A percentile compares a stretch with the other conserved stretches of the same genome.
Evolutionary conservation across 768 basidiomycete genomes (phyloP).

Genomic region (Macrolepiota albuminosa): DNA sequence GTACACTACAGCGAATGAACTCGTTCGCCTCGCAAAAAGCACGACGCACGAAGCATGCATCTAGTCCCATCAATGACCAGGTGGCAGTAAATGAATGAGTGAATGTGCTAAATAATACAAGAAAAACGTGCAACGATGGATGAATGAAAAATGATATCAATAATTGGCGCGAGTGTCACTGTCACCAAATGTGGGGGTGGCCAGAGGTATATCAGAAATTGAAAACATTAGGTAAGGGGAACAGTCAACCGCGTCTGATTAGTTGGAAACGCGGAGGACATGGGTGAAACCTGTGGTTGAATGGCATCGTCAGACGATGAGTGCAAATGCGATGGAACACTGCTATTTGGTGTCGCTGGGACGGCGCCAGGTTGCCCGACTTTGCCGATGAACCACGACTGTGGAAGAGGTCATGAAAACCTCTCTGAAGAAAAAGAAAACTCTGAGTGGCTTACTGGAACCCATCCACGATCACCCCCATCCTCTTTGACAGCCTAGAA

Average conservation of each 20-base stretch:
- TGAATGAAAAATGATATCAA: conserved; percentile 1
- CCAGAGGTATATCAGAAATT: not conserved
- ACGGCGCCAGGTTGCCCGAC: conserved; percentile 50
- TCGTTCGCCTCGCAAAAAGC: not conserved
- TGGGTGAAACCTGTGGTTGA: conserved; percentile 62
- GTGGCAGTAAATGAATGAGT: not conserved
- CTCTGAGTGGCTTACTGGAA: conserved; percentile 55
- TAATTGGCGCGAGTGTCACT: not conserved
- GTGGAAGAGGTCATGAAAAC: conserved; percentile 7
- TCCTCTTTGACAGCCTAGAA: conserved; percentile 87
- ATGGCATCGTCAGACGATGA: conserved; percentile 31
- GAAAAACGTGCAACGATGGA: conserved; percentile 6
- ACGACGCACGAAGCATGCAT: not conserved
- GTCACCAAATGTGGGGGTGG: not conserved
- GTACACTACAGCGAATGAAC: conserved; percentile 9
- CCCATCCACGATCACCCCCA: conserved; percentile 94
- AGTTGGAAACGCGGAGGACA: conserved; percentile 80
- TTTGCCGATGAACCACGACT: conserved; percentile 97
- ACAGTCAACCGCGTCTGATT: conserved; percentile 33
- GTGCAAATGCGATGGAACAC: conserved; percentile 26
- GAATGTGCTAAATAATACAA: conserved; percentile 11
- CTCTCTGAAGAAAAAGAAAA: not conserved
- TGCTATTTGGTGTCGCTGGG: conserved; percentile 40
- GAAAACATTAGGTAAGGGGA: conserved; percentile 7
- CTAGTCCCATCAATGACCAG: not conserved